Percentiles rank a stretch among this genome's conserved stretches.
phyloP scores from a whole-genome alignment of 306 rosid species.

The Lathyrus sativus region DNA sequence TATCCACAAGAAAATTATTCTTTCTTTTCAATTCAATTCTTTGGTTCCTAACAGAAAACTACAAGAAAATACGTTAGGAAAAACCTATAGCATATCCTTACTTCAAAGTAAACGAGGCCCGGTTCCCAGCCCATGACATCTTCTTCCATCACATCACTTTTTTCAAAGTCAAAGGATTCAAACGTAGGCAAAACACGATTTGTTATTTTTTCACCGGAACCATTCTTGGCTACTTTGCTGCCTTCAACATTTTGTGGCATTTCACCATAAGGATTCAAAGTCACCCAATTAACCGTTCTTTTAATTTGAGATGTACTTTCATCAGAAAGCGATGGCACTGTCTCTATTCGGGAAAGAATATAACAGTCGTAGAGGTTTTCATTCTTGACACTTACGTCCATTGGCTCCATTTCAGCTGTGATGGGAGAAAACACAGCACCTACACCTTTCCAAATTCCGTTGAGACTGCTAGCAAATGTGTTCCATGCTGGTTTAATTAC shows the following conservation, averaged over 20 bases:
- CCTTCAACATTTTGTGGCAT: constrained; percentile 40
- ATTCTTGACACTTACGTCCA: constrained; percentile 64
- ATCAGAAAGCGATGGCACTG: constrained; percentile 53
- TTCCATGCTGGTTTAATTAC: constrained; percentile 88
- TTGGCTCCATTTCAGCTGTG: constrained; percentile 92
- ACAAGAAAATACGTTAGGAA: not conserved
- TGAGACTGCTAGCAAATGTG: constrained; percentile 89
- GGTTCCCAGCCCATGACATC: constrained; percentile 85
- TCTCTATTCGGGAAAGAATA: constrained; percentile 69
- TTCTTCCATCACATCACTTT: constrained; percentile 87
- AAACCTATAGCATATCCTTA: constrained; percentile 33
- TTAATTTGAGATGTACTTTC: constrained; percentile 54
- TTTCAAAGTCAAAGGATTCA: constrained; percentile 68
- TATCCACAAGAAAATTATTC: not conserved
- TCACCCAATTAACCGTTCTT: constrained; percentile 88
- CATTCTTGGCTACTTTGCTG: constrained; percentile 32
- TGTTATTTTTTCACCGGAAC: constrained; percentile 23
- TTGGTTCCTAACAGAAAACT: constrained; percentile 14
- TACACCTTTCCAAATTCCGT: constrained; percentile 96
- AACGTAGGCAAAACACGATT: constrained; percentile 60
- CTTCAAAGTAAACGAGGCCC: constrained; percentile 94
- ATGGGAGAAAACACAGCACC: constrained; percentile 94
- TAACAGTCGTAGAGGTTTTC: constrained; percentile 91
- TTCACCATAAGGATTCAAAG: constrained; percentile 88
- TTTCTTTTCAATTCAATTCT: not conserved